A percentile compares a stretch with the other conserved stretches of the same genome.
Conservation (phyloP, 805 yeast species). For the Cyberlindnera suaveolens region DNA sequence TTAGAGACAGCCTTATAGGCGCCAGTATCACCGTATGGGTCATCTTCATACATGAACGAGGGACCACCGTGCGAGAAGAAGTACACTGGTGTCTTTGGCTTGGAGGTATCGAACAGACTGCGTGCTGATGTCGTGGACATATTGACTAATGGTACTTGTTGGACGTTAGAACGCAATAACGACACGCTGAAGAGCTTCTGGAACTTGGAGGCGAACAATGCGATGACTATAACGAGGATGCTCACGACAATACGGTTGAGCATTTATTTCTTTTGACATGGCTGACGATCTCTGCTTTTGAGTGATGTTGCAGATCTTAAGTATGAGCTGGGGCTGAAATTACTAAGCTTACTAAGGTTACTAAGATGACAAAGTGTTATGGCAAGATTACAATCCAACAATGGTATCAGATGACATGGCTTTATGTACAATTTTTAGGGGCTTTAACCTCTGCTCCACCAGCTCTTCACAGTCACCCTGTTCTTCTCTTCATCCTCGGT, state of each 20-base stretch:
- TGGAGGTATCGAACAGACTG: constrained; percentile 10
- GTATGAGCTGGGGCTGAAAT: not conserved
- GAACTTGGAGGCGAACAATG: constrained; percentile 16
- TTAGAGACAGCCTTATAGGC: constrained; percentile 48
- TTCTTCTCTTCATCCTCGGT: constrained; percentile 20
- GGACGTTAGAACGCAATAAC: not conserved
- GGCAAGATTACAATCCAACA: too few species aligned
- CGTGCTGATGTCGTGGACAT: not conserved
- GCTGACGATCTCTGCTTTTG: too few species aligned
- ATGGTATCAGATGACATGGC: not conserved
- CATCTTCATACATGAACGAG: constrained; percentile 56
- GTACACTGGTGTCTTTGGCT: constrained; percentile 43
- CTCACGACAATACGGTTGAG: constrained; percentile 2
- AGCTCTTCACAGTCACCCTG: constrained; percentile 21
- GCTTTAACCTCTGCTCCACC: constrained; percentile 17
- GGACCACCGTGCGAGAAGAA: constrained; percentile 87
- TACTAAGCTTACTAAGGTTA: constrained; percentile 4
- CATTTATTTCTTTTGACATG: too few species aligned
- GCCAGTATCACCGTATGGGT: constrained; percentile 43
- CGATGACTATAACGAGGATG: constrained; percentile 6
- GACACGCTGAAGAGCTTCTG: not conserved
- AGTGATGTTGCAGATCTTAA: too few species aligned
- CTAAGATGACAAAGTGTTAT: too few species aligned
- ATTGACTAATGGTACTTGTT: not conserved
- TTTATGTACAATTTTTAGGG: not conserved